Evolutionary conservation across 306 rosid species (phyloP), one percentile per base, ranked within the genome.

Genomic region (Malus asiatica): DNA sequence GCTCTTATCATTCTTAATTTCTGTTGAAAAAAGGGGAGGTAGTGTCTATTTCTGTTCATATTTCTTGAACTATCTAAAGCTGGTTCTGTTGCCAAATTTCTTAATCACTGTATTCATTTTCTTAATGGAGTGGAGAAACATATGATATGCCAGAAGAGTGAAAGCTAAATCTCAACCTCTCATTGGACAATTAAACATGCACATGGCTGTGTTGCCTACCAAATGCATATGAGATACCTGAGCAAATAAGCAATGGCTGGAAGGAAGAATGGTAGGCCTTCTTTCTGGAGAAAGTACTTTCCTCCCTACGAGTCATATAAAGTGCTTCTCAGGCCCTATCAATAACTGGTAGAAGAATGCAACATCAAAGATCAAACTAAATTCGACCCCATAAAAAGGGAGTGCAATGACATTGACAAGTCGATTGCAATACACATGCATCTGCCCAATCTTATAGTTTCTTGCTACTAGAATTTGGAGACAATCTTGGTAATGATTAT

Each of bases 201-300:
- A 79, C 70, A 72, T 66, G 82, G 25, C 51, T 66, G 11, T 44
- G 69, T 72, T 79, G 40, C 32, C 19, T 40, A 20, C 55, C 23
- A 15, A 35, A 16, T 61, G 12, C 27, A 20, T 12, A 3, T 8
- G 23, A 27, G 33, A 46, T 35, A 64, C 46, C 51, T 20, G 59
- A 30, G 57, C 20, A 44, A 70, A 72, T 42, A 66, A 22, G 59
- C 20, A 38, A 38, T 38, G 9, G 42, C 42, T 38, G 42, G 42
- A 38, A 38, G 42, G 42, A 38, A 35, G 40, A 35, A 38, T 15
- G 46, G 38, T 45, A 19, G 46, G n/a, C 19, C 62, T 71, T 71
- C 53, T 81, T 71, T 60, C 75, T 61, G 51, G 3, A 18, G 2
- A 18, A 38, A 11, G 63, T n/a, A 58, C 63, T 70, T 18, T 53